Conservation (phyloP, 176 grass and related monocot species). For the Musa beccarii region DNA sequence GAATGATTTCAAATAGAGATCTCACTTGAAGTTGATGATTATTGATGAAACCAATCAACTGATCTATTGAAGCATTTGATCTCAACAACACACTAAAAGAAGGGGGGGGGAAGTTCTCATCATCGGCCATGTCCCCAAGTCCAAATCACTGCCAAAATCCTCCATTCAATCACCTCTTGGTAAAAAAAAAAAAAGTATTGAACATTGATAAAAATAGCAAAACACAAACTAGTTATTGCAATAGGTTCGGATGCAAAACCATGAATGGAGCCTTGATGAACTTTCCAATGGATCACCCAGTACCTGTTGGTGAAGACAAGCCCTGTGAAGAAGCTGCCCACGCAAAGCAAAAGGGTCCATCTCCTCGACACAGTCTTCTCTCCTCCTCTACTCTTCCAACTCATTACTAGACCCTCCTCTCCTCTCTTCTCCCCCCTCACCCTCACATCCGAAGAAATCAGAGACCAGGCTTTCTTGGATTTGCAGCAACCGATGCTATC, state of each 20-base stretch:
- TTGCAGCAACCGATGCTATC: not conserved
- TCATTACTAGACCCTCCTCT: not conserved
- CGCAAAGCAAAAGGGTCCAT: slow-evolving; percentile 74
- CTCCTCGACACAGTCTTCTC: slow-evolving; percentile 31
- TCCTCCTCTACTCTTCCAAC: slow-evolving; percentile 9
- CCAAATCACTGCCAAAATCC: not conserved
- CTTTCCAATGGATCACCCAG: no score
- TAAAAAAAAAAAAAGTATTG: no score
- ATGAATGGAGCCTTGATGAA: no score
- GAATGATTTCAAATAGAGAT: no score
- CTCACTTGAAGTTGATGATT: no score
- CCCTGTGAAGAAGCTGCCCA: slow-evolving; percentile 78
- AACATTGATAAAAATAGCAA: not conserved
- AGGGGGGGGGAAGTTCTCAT: no score
- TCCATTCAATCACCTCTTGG: not conserved
- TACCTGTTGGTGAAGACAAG: slow-evolving; percentile 86
- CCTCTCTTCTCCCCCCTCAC: slow-evolving; percentile 11
- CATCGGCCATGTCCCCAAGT: not conserved
- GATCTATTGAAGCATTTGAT: no score
- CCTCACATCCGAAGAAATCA: not conserved
- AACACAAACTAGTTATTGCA: not conserved
- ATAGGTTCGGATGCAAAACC: not conserved
- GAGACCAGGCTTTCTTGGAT: not conserved
- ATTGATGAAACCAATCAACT: no score
- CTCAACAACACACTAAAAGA: no score